Conservation (phyloP, 1,139 yeast species). For the Suhomyces bribrorum region DNA sequence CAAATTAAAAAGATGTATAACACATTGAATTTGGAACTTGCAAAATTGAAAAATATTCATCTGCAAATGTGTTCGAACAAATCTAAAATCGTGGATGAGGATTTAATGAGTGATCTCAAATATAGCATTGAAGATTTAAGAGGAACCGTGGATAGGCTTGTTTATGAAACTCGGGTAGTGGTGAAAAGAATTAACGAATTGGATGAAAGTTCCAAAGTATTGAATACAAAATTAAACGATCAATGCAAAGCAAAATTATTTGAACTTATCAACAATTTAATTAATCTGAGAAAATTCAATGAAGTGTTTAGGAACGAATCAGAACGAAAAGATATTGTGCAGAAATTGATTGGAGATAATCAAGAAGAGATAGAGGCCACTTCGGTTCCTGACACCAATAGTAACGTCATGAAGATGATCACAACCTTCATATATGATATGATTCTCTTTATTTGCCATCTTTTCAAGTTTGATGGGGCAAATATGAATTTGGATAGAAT, state of each 20-base stretch:
- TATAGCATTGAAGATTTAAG: constrained; percentile 62
- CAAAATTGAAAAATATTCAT: constrained; percentile 32
- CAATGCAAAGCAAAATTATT: constrained; percentile 31
- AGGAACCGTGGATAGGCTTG: constrained; percentile 70
- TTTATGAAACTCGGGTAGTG: constrained; percentile 76
- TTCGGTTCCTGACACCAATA: not conserved
- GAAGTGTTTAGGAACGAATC: constrained; percentile 31
- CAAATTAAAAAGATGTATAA: constrained; percentile 28
- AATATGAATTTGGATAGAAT: constrained; percentile 50
- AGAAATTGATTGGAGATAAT: constrained; percentile 31
- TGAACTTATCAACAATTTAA: constrained; percentile 38
- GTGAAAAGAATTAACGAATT: constrained; percentile 76
- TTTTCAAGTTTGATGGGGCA: constrained; percentile 39
- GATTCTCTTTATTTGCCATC: constrained; percentile 30
- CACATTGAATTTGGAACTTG: constrained; percentile 34
- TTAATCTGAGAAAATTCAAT: constrained; percentile 36
- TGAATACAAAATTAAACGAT: constrained; percentile 43
- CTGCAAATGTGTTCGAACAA: constrained; percentile 33
- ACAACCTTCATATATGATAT: constrained; percentile 35
- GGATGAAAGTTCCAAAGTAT: constrained; percentile 59
- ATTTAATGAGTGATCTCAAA: constrained; percentile 37
- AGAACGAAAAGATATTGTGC: constrained; percentile 32
- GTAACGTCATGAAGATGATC: constrained; percentile 23
- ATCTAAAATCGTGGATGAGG: constrained; percentile 34
- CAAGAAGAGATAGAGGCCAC: constrained; percentile 8